Conservation (phyloP, 2,329 filamentous ascomycete genomes). For the Pseudogymnoascus sp. region DNA sequence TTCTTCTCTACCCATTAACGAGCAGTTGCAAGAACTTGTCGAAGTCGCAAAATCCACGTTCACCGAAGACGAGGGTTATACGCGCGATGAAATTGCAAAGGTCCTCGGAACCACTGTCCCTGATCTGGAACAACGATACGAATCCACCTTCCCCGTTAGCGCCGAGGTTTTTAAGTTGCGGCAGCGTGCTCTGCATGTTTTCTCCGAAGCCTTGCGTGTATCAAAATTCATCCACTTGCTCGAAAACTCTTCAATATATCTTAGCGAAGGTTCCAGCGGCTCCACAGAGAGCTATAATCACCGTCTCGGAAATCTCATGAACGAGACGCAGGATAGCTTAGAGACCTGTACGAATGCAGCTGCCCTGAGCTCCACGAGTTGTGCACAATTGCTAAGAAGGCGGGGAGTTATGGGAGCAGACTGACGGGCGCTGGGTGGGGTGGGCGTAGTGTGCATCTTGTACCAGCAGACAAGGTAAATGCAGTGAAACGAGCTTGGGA, state of each 20-base stretch:
- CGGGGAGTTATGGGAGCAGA: conserved; percentile 76
- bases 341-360: conserved; percentile 83
- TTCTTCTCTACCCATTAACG: neutral
- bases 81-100: conserved; percentile 71
- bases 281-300: conserved; percentile 45
- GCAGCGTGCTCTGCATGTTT: conserved; percentile 85
- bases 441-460: conserved; percentile 88
- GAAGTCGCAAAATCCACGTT: conserved; percentile 64
- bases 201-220: conserved; percentile 80
- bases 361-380: conserved; percentile 85
- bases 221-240: conserved; percentile 75
- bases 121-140: conserved; percentile 70
- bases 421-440: conserved; percentile 95
- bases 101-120: conserved; percentile 61
- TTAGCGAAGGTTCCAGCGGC: conserved; percentile 43
- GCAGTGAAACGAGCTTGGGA: conserved; percentile 71
- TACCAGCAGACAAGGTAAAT: conserved; percentile 74
- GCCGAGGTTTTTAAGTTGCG: conserved; percentile 81
- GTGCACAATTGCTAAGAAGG: conserved; percentile 68
- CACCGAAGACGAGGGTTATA: conserved; percentile 75
- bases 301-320: conserved; percentile 74
- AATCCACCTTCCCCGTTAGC: conserved; percentile 81
- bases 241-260: conserved; percentile 37
- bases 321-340: conserved; percentile 80
- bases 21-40: conserved; percentile 67